Percentiles rank a stretch among this genome's conserved stretches.
These are phyloP conservation scores for Austroboletus eburneus DNA, from an alignment of 768 basidiomycete genomes.

Conservation along the genomic window DNA sequence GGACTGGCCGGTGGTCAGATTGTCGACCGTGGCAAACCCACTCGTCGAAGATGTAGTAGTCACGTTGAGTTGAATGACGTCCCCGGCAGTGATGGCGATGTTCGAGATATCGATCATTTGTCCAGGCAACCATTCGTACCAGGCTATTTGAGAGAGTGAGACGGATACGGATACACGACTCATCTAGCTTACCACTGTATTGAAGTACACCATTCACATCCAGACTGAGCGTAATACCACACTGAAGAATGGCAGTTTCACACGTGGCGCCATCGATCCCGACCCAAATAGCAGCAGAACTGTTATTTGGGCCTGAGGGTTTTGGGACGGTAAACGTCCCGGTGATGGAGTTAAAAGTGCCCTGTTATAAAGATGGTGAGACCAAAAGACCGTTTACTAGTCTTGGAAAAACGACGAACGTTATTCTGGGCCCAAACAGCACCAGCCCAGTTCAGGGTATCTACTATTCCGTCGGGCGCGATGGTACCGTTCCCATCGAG, in stretches of 20 bases:
- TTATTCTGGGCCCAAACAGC: not conserved
- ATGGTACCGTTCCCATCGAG: not conserved
- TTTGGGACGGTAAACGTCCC: not conserved
- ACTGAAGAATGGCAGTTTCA: not conserved
- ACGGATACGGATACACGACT: not conserved
- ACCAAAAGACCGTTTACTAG: not conserved
- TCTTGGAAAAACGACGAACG: not conserved
- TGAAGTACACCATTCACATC: not conserved
- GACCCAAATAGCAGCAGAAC: not conserved
- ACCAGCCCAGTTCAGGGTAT: not conserved
- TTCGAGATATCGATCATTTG: not conserved
- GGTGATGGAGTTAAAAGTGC: constrained; percentile 1
- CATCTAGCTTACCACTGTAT: constrained; percentile 2
- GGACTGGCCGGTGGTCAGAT: constrained; percentile 2
- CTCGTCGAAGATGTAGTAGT: not conserved
- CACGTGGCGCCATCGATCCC: constrained; percentile 10
- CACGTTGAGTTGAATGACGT: constrained; percentile 2
- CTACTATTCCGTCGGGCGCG: not conserved
- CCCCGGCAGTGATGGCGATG: constrained; percentile 1
- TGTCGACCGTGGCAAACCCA: constrained; percentile 8
- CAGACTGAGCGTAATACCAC: constrained; percentile 3
- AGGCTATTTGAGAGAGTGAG: constrained; percentile 5
- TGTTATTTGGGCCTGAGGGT: not conserved
- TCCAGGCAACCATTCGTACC: constrained; percentile 7
- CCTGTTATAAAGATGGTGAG: not conserved